phyloP scores from a whole-genome alignment of 2,329 filamentous ascomycete genomes.

The Exophiala lecanii-corni region DNA sequence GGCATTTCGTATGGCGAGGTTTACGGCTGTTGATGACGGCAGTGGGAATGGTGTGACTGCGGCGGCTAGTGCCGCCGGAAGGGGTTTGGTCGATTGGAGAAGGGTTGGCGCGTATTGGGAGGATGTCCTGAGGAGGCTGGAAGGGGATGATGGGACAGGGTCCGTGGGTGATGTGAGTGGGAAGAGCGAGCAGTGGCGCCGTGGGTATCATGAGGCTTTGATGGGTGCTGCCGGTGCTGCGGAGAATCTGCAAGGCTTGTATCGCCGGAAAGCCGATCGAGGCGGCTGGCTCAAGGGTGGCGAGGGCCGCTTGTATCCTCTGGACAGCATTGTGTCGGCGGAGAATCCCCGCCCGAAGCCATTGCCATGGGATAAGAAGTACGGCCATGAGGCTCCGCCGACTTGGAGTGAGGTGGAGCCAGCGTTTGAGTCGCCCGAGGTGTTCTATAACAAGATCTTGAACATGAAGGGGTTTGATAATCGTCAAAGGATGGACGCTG shows the following conservation, averaged over 20 bases:
- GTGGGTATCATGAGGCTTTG: slow-evolving; percentile 78
- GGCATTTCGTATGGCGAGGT: slow-evolving; percentile 60
- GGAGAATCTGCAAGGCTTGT: slow-evolving; percentile 73
- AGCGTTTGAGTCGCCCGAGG: slow-evolving; percentile 66
- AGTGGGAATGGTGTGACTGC: not conserved
- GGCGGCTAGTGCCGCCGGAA: slow-evolving; percentile 39
- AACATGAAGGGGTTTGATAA: slow-evolving; percentile 73
- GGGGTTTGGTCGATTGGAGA: slow-evolving; percentile 62
- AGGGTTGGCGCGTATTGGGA: slow-evolving; percentile 58
- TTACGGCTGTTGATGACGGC: slow-evolving; percentile 48
- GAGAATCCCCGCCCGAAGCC: slow-evolving; percentile 78
- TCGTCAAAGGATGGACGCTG: slow-evolving; percentile 75
- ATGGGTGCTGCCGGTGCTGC: slow-evolving; percentile 72
- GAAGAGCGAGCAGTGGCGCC: slow-evolving; percentile 78
- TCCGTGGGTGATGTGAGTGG: slow-evolving; percentile 56
- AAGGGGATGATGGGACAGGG: slow-evolving; percentile 54
- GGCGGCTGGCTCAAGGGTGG: slow-evolving; percentile 21
- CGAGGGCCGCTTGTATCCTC: slow-evolving; percentile 52
- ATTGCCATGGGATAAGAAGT: slow-evolving; percentile 57
- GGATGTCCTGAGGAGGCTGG: slow-evolving; percentile 60
- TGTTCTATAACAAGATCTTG: slow-evolving; percentile 75
- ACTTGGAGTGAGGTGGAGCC: slow-evolving; percentile 70
- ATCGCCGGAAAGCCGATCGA: slow-evolving; percentile 56
- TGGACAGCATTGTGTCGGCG: slow-evolving; percentile 70
- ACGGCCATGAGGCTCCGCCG: slow-evolving; percentile 47